Evolutionary conservation across 2,329 filamentous ascomycete genomes (phyloP).

Genomic region (Hypoxylon sp.): DNA sequence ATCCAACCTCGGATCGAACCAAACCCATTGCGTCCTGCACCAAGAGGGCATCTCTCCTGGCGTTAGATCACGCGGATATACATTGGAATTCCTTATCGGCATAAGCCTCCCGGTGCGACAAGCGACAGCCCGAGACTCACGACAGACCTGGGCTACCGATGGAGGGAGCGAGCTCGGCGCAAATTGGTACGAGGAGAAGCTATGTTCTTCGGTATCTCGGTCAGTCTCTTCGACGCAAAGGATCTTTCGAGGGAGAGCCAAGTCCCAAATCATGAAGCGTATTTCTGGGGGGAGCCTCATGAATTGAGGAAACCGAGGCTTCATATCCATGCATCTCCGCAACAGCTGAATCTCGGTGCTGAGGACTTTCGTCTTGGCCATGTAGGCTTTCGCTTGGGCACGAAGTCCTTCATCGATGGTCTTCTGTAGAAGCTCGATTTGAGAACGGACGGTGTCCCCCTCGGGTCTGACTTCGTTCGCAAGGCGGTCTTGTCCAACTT

Average conservation of each 20-base stretch:
- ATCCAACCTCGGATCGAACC: conserved; percentile 29
- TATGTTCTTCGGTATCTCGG: neutral
- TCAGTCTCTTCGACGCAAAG: conserved; percentile 1
- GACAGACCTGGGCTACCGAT: conserved; percentile 25
- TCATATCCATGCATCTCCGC: neutral
- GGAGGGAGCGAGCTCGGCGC: neutral
- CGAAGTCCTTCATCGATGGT: neutral
- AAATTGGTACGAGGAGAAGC: neutral
- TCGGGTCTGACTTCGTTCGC: neutral
- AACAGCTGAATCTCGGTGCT: conserved; percentile 10
- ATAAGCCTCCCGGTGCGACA: conserved; percentile 12
- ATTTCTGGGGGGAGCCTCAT: conserved; percentile 34
- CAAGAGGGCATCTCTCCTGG: neutral
- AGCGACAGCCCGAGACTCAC: conserved; percentile 27
- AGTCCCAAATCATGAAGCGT: conserved; percentile 36
- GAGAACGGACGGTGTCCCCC: neutral
- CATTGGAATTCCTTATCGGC: neutral
- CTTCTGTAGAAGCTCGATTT: neutral
- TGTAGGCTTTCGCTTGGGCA: neutral
- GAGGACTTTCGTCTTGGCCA: neutral
- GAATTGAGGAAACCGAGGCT: conserved; percentile 29
- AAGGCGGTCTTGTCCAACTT: neutral
- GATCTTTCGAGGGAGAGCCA: conserved; percentile 13
- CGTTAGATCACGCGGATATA: neutral
- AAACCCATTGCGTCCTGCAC: conserved; percentile 10